Evolutionary conservation across 1,284 basidiomycete genomes (phyloP).

Genomic region (Spongiforma sp.): DNA sequence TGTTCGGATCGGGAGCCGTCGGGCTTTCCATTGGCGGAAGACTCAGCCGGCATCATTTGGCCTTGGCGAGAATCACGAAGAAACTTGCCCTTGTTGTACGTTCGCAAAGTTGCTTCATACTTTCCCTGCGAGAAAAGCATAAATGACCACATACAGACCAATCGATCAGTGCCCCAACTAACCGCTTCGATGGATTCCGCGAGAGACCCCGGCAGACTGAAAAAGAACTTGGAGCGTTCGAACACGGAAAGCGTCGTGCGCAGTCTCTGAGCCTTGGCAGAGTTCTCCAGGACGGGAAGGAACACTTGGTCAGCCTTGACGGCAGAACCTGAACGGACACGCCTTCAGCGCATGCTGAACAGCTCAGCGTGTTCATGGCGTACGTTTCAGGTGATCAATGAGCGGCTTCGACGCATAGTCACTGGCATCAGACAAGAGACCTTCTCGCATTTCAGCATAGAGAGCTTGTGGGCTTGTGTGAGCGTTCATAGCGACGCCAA

Average conservation of each 20-base stretch:
- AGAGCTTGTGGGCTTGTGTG: conserved; percentile 63
- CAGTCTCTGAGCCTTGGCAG: conserved; percentile 93
- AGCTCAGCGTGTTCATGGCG: background rate
- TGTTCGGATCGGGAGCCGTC: conserved; percentile 75
- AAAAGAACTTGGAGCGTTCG: conserved; percentile 97
- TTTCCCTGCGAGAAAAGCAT: conserved; percentile 64
- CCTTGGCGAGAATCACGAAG: conserved; percentile 82
- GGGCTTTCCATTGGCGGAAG: conserved; percentile 57
- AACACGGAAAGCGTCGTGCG: conserved; percentile 95
- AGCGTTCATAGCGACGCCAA: conserved; percentile 6
- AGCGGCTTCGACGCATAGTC: conserved; percentile 89
- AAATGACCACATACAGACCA: conserved; percentile 1
- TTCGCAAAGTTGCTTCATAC: conserved; percentile 92
- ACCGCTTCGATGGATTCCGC: conserved; percentile 90
- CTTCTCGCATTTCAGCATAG: conserved; percentile 93
- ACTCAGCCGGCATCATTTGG: conserved; percentile 74
- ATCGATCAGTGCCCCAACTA: conserved; percentile 34
- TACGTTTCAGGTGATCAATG: conserved; percentile 85
- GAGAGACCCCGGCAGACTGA: conserved; percentile 95
- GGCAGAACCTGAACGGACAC: conserved; percentile 63
- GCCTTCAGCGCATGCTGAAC: conserved; percentile 1
- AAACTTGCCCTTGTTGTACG: conserved; percentile 98
- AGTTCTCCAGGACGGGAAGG: conserved; percentile 95
- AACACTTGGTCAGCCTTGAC: conserved; percentile 96
- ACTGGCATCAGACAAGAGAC: conserved; percentile 75